phyloP scores from a whole-genome alignment of 2,329 filamentous ascomycete species.

The Sporothrix schenckii region DNA sequence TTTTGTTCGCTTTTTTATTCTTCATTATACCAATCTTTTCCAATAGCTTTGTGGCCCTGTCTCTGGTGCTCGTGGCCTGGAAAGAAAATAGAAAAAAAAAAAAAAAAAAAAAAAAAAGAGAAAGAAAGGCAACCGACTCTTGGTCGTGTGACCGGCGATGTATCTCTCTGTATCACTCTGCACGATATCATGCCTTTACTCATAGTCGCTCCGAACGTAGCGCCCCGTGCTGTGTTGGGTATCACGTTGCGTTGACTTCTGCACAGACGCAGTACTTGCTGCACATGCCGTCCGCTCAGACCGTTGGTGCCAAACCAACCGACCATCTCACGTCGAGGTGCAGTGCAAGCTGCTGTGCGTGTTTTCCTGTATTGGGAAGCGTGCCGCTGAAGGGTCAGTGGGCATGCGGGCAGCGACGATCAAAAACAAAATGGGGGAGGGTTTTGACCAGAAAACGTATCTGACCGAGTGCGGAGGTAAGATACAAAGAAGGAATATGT shows the following conservation, averaged over 20 bases:
- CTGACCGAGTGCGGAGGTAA: no score
- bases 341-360: not conserved
- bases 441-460: not conserved
- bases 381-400: not conserved
- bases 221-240: not conserved
- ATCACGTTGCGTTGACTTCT: not conserved
- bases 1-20: not conserved
- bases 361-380: not conserved
- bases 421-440: not conserved
- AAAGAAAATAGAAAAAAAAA: not conserved
- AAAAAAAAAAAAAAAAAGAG: not conserved
- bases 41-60: not conserved
- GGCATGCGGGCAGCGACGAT: constrained; percentile 10
- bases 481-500: no score
- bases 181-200: not conserved
- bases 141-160: not conserved
- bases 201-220: not conserved
- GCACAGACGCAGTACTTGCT: constrained; percentile 1
- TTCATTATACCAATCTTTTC: not conserved
- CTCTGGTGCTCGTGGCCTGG: not conserved
- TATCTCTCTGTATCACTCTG: not conserved
- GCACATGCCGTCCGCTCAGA: constrained; percentile 21
- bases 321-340: not conserved
- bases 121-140: not conserved
- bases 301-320: not conserved